phyloP scores from a whole-genome alignment of 129 eudicot species.

The Pittosporum tobira region DNA sequence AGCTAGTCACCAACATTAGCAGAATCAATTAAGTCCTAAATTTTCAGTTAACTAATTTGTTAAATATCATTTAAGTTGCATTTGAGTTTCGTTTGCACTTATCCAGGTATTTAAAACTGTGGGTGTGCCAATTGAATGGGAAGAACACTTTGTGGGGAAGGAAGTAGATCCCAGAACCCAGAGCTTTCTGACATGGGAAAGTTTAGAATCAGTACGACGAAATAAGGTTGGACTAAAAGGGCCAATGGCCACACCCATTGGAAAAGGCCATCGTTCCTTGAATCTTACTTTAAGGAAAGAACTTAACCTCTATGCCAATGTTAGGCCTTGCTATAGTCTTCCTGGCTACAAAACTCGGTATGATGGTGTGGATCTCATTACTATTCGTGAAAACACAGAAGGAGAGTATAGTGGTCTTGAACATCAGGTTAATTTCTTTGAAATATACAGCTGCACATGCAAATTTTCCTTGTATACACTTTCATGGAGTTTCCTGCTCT shows the following conservation, averaged over 20 bases:
- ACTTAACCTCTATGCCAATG: conserved; percentile 89
- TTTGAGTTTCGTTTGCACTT: conserved; percentile 2
- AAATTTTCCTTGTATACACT: neutral
- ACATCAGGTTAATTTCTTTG: conserved; percentile 60
- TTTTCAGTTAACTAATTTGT: neutral
- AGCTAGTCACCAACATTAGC: neutral
- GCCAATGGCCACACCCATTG: conserved; percentile 99
- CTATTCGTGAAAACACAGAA: conserved; percentile 97
- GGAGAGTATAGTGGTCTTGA: conserved; percentile 99
- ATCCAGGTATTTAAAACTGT: conserved; percentile 69
- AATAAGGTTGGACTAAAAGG: conserved; percentile 92
- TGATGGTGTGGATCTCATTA: conserved; percentile 81
- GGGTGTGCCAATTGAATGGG: conserved; percentile 95
- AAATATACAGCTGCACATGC: neutral
- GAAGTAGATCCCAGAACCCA: conserved; percentile 95
- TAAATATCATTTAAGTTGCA: conserved; percentile 2
- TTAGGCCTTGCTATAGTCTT: conserved; percentile 95
- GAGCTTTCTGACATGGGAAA: conserved; percentile 95
- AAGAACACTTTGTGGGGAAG: conserved; percentile 83
- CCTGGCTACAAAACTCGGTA: conserved; percentile 98
- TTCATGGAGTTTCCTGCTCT: conserved; percentile 1
- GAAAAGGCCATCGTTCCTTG: conserved; percentile 95
- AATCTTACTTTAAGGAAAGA: conserved; percentile 96
- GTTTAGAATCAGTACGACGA: conserved; percentile 80
- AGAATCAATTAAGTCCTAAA: neutral